Base-by-base conservation (phyloP, 2,329 filamentous ascomycete species). In the Dactylella cylindrospora region DNA sequence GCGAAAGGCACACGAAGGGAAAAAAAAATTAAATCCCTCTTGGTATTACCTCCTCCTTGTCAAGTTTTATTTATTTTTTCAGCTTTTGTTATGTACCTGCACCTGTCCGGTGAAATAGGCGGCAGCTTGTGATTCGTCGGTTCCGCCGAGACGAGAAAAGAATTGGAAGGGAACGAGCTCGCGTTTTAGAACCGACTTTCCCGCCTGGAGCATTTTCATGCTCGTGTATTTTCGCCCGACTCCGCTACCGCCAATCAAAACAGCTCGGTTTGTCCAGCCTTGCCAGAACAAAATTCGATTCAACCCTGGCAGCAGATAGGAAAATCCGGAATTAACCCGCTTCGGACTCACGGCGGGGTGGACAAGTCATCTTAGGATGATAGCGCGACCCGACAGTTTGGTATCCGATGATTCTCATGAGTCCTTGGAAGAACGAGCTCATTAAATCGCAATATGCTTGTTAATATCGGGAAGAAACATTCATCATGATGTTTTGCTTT, bases 121-220 rank as follows among this genome's bases (percentile, higher is more conserved):
- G 17, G 13, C 25, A 15, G 19, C n/a, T 40, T 15, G 22, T 36
- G 10, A 12, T 35, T 36, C 36, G n/a, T 57, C 52, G 46, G 57
- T 44, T 49, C 43, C 57, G 49, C 49, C 49, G 49, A 10, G 43
- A 32, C 29, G 35, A n/a, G n/a, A n/a, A n/a, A n/a, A n/a, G n/a
- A 50, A 54, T 39, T 43, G 39, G 49, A 49, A 62, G 44, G 57
- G 49, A 62, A 61, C 31, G 20, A 43, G 43, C 35, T 19, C 57
- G 57, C 57, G 57, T 50, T 50, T 53, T 62, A 53, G 49, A 62
- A 53, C 53, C 49, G 47, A 54, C 53, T 62, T 61, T 62, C 57
- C 57, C 57, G 57, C 57, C 49, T 62, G 55, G 55, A 53, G 49
- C 29, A 45, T 25, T n/a, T 44, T 33, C 31, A 50, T 43, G 57